Base-by-base conservation (phyloP, 2,329 filamentous ascomycete genomes). In the Trichoderma harzianum region DNA sequence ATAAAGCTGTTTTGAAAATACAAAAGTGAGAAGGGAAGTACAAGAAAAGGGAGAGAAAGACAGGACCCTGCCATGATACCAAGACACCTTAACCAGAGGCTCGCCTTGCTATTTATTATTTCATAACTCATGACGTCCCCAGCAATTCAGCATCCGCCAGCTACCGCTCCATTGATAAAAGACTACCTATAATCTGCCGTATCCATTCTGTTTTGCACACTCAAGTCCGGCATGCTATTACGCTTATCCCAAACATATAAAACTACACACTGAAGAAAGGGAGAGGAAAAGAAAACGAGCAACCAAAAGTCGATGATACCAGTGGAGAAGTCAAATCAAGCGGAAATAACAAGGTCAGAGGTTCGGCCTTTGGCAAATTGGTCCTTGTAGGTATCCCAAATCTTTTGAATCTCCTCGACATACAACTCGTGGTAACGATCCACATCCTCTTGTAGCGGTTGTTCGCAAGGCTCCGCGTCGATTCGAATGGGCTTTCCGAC, bases 401-500 rank as follows among this genome's bases (percentile, higher is more conserved):
- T 83, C 73, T 89, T 87, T 82, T 89, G 82, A 72, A 96, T 80
- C 83, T 95, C 95, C 32, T 87, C 83, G 1, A 96, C 87, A 81
- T 99, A 99, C 75, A 90, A 83, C 26, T 85, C 86, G 80, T 98
- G 96, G 73, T 98, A 85, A 75, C 92, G 84, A 78, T 97, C 91
- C 73, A 98, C 90, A 76, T 97, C 94, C 8, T 86, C 86, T 73
- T 92, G 88, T 28, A 91, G 87, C 1, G 95, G 92, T 73, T 90
- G 89, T 39, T 77, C 74, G n/a, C 79, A 80, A 55, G 88, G 83
- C 24, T 86, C 83, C 73, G 87, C 86, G 65, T 88, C 83, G 7
- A 97, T 91, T 74, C 86, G 85, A 73, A 98, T 94, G 0, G 95
- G 94, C 67, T 88, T 87, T 4, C 95, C 95, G 16, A 97, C 93